Percentiles rank a stretch among this genome's conserved stretches.
Conservation (phyloP, 768 basidiomycete genomes). For the Phlegmacium glaucopus region DNA sequence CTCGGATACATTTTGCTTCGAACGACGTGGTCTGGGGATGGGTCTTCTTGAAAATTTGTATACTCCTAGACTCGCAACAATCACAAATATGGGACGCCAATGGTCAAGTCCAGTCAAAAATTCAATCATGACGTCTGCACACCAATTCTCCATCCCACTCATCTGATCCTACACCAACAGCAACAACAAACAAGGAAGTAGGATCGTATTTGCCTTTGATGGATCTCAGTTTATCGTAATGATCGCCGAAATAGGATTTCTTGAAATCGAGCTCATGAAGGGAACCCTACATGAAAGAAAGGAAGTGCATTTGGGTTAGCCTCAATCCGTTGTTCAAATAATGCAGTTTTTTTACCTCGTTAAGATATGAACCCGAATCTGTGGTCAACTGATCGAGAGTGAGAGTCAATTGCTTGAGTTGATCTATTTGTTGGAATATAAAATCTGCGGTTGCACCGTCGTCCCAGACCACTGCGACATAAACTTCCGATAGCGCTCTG, state of each 20-base stretch:
- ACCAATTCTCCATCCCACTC: slow-evolving; percentile 38
- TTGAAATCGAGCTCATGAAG: slow-evolving; percentile 38
- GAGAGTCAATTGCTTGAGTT: slow-evolving; percentile 17
- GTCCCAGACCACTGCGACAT: slow-evolving; percentile 21
- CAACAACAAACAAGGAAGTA: slow-evolving; percentile 39
- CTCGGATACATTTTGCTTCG: no score
- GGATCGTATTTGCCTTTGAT: slow-evolving; percentile 49
- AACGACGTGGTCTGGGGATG: no score
- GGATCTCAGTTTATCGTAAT: slow-evolving; percentile 34
- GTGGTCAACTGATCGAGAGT: slow-evolving; percentile 25
- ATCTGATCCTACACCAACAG: slow-evolving; percentile 46
- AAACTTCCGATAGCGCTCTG: slow-evolving; percentile 31
- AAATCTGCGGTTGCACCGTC: slow-evolving; percentile 21
- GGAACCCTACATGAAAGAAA: slow-evolving; percentile 34
- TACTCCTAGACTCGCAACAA: no score
- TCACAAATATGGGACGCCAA: no score
- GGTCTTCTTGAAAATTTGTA: no score
- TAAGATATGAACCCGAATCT: slow-evolving; percentile 43
- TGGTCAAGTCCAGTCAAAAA: no score
- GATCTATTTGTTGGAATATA: slow-evolving; percentile 15
- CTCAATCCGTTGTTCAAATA: not conserved
- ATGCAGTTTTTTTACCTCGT: slow-evolving; percentile 46
- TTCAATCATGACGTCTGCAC: slow-evolving; percentile 6
- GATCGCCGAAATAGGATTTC: slow-evolving; percentile 44
- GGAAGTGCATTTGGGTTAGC: not conserved